Evolutionary conservation across 164 flowering plant genomes (phyloP).

Genomic region (Chloranthus sessilifolius): DNA sequence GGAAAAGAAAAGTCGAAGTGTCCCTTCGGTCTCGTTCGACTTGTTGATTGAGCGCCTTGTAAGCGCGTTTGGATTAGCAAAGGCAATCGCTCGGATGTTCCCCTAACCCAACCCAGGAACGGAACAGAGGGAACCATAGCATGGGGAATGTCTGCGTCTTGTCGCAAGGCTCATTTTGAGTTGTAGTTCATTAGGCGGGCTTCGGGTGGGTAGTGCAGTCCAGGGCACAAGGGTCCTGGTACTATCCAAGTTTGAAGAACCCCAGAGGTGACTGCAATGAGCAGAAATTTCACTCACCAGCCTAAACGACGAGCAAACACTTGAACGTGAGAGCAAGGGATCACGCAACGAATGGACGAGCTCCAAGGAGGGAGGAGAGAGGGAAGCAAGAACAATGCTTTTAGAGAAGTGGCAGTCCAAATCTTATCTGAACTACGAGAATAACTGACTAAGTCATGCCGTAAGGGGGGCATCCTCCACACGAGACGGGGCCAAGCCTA

Average conservation of each 20-base stretch:
- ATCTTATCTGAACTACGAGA: neutral
- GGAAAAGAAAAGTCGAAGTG: too few relatives aligned
- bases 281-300: conserved; percentile 10
- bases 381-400: conserved; percentile 3
- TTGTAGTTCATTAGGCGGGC: conserved; percentile 6
- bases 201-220: conserved; percentile 8
- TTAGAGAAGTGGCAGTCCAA: neutral
- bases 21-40: too few relatives aligned
- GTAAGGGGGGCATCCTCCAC: neutral
- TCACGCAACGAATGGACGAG: too few relatives aligned
- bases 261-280: conserved; percentile 7
- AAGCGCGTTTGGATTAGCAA: conserved; percentile 5
- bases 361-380: neutral
- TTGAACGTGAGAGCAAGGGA: conserved; percentile 16
- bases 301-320: conserved; percentile 16
- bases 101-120: conserved; percentile 17
- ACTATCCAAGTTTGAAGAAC: conserved; percentile 9
- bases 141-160: conserved; percentile 20
- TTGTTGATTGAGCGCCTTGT: too few relatives aligned
- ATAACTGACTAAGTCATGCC: conserved; percentile 2
- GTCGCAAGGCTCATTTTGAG: conserved; percentile 8
- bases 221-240: conserved; percentile 8
- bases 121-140: conserved; percentile 16
- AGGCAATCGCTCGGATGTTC: conserved; percentile 19
- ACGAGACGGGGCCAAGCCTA: too few relatives aligned